Evolutionary conservation across 78 protist species (phyloP).

Genomic region (Trichosphaerium sp.): DNA sequence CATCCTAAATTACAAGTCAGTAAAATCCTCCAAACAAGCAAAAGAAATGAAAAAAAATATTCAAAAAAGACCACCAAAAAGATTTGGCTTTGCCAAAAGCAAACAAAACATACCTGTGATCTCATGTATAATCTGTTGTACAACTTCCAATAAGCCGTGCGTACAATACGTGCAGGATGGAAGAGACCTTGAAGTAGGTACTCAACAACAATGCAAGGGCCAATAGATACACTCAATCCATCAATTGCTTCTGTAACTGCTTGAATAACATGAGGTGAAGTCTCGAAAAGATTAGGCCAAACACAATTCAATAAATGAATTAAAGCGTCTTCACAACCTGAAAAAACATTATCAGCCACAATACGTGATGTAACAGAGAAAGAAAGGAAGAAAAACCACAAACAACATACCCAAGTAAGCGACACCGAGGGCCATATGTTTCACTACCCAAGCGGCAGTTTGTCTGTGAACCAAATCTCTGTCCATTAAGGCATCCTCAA

Average conservation of each 20-base stretch:
- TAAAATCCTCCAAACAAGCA: too few relatives aligned
- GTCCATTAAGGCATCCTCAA: conserved; percentile 98
- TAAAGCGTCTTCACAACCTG: conserved; percentile 91
- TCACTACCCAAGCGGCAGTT: conserved; percentile 77
- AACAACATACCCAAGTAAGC: not conserved
- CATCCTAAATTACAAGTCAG: conserved; percentile 22
- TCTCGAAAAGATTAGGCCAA: conserved; percentile 99
- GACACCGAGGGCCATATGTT: conserved; percentile 44
- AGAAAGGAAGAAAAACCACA: too few relatives aligned
- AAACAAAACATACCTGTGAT: conserved; percentile 32
- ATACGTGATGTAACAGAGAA: not conserved
- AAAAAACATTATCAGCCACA: not conserved
- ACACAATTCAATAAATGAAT: conserved; percentile 92
- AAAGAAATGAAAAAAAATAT: too few relatives aligned
- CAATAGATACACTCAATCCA: conserved; percentile 85
- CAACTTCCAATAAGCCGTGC: conserved; percentile 96
- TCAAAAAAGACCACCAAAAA: too few relatives aligned
- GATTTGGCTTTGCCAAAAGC: conserved; percentile 16
- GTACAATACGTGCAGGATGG: conserved; percentile 91
- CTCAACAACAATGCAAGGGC: conserved; percentile 75
- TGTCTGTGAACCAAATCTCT: conserved; percentile 96
- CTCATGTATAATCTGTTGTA: conserved; percentile 90
- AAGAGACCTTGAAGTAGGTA: conserved; percentile 86
- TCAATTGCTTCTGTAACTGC: conserved; percentile 96
- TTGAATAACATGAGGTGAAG: conserved; percentile 95